Percentiles rank a stretch among this genome's conserved stretches.
phyloP scores from a whole-genome alignment of 176 grass and related monocot genomes.

The Rhynchospora tenuis region DNA sequence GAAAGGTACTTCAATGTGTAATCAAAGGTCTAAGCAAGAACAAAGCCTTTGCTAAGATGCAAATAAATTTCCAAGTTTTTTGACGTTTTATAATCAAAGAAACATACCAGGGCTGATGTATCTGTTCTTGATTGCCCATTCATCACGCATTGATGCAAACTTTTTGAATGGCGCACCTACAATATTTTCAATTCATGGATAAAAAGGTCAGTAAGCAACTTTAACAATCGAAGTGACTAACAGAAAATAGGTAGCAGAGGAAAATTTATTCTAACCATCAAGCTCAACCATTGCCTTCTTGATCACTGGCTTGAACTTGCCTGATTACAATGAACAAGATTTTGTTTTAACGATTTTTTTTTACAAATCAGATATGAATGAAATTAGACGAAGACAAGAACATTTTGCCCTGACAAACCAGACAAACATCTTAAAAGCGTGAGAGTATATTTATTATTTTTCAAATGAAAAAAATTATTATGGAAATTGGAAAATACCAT shows the following conservation, averaged over 20 bases:
- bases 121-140: conserved; percentile 81
- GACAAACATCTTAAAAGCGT: background rate
- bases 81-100: background rate
- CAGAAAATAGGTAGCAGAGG: background rate
- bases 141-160: conserved; percentile 77
- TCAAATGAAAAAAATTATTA: background rate
- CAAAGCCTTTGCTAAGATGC: too few relatives aligned
- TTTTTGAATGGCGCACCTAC: conserved; percentile 81
- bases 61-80: background rate
- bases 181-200: background rate
- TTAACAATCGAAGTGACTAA: background rate
- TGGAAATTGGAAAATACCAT: conserved; percentile 57
- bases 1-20: background rate
- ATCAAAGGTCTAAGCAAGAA: background rate
- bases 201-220: conserved; percentile 7
- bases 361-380: conserved; percentile 2
- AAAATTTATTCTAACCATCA: conserved; percentile 52
- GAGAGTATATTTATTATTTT: background rate
- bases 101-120: conserved; percentile 94
- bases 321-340: conserved; percentile 29
- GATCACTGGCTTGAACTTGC: conserved; percentile 97
- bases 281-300: conserved; percentile 99
- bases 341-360: background rate
- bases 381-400: background rate
- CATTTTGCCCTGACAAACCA: background rate